A percentile compares a stretch with the other conserved stretches of the same genome.
Evolutionary conservation across 306 rosid genomes (phyloP).

Genomic region (Luffa acutangula): DNA sequence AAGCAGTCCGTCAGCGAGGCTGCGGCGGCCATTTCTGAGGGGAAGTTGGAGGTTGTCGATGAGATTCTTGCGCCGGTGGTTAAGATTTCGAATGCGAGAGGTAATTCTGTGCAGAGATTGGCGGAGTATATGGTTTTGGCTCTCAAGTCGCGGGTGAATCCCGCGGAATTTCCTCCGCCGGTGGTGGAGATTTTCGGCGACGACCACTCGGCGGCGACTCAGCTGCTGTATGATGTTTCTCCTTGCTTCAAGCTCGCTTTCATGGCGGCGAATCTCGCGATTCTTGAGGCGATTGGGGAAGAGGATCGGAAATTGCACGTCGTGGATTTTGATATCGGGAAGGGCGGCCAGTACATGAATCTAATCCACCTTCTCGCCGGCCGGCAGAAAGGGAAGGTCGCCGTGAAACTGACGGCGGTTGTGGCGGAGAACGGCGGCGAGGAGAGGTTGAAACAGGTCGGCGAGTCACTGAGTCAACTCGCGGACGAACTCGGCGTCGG

Average conservation of each 20-base stretch:
- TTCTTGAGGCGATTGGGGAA: slow-evolving; percentile 47
- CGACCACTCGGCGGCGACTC: slow-evolving; percentile 67
- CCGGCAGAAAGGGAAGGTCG: slow-evolving; percentile 19
- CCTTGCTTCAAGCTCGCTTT: slow-evolving; percentile 46
- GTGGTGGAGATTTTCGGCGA: slow-evolving; percentile 29
- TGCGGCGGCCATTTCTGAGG: slow-evolving; percentile 69
- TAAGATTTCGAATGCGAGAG: slow-evolving; percentile 13
- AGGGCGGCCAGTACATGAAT: slow-evolving; percentile 41
- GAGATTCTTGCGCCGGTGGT: slow-evolving; percentile 59
- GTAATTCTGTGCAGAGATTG: slow-evolving; percentile 38
- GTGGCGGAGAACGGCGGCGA: slow-evolving; percentile 26
- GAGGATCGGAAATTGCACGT: slow-evolving; percentile 47
- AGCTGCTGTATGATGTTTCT: slow-evolving; percentile 39
- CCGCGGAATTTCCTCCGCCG: slow-evolving; percentile 33
- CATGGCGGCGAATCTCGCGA: slow-evolving; percentile 69
- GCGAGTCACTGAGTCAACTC: slow-evolving; percentile 20
- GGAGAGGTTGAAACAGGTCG: slow-evolving; percentile 27
- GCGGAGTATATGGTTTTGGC: slow-evolving; percentile 45
- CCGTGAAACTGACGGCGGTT: slow-evolving; percentile 42
- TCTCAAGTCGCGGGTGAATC: slow-evolving; percentile 43
- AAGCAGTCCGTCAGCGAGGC: slow-evolving; percentile 63
- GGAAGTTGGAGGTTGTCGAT: slow-evolving; percentile 33
- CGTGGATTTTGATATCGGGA: slow-evolving; percentile 75
- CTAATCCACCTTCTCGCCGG: slow-evolving; percentile 38
- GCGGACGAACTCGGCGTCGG: slow-evolving; percentile 27